phyloP scores from a whole-genome alignment of 164 flowering plant species.

The Echeveria elegans region DNA sequence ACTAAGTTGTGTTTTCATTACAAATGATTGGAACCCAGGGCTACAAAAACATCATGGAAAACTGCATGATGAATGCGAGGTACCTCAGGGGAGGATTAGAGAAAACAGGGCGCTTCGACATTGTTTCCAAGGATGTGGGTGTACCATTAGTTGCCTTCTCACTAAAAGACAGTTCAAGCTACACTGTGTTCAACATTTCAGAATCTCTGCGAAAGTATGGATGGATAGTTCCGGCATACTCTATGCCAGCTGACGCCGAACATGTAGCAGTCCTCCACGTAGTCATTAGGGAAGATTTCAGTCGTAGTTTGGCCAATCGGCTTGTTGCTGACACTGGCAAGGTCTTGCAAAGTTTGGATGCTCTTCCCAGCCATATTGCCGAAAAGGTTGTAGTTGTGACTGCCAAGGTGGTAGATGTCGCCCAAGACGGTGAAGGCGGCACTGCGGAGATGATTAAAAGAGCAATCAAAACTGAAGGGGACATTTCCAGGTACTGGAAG shows the following conservation, averaged over 20 bases:
- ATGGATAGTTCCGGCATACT: conserved; percentile 65
- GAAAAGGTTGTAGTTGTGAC: not conserved
- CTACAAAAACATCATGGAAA: conserved; percentile 41
- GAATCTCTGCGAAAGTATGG: conserved; percentile 44
- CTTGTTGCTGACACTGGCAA: conserved; percentile 34
- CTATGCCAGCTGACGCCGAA: conserved; percentile 55
- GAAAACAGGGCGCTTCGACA: conserved; percentile 41
- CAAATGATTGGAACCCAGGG: no score
- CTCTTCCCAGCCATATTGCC: conserved; percentile 12
- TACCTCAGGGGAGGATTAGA: conserved; percentile 32
- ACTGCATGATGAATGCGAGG: conserved; percentile 47
- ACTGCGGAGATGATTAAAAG: conserved; percentile 12
- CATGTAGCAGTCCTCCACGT: conserved; percentile 53
- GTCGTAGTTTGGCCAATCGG: conserved; percentile 41
- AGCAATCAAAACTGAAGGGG: conserved; percentile 16
- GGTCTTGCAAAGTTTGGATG: conserved; percentile 37
- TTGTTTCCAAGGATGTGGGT: conserved; percentile 52
- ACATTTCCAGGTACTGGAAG: conserved; percentile 30
- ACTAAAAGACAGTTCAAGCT: conserved; percentile 40
- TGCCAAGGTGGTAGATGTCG: conserved; percentile 9
- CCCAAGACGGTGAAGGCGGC: not conserved
- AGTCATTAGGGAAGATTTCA: conserved; percentile 64
- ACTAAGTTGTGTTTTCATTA: no score
- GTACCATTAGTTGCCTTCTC: conserved; percentile 58
- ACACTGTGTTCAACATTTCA: conserved; percentile 45